A percentile compares a stretch with the other conserved stretches of the same genome.
These are phyloP conservation scores for Globisporangium echinulatum DNA, from an alignment of 352 stramenopile species.

Conservation along the genomic window DNA sequence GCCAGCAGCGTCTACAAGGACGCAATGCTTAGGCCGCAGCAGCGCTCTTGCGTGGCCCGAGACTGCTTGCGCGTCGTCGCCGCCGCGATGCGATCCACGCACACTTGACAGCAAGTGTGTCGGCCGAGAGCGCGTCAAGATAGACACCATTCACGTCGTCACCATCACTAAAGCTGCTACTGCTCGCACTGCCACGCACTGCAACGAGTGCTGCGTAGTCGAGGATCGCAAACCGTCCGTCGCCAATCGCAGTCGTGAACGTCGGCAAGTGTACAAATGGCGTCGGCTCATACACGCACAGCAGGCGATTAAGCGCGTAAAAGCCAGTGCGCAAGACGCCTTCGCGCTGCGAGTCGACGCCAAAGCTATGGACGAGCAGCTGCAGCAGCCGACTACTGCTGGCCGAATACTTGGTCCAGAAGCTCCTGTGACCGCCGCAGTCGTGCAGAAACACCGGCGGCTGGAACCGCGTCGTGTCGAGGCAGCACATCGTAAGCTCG, in stretches of 20 bases:
- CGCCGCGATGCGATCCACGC: conserved; percentile 18
- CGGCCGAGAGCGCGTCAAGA: conserved; percentile 13
- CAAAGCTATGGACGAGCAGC: conserved; percentile 49
- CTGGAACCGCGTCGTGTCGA: conserved; percentile 54
- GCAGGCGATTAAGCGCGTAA: conserved; percentile 56
- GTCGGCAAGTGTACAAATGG: conserved; percentile 6
- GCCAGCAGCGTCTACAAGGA: too few species aligned
- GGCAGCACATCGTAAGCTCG: conserved; percentile 41
- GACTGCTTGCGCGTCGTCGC: conserved; percentile 9
- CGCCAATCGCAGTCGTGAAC: conserved; percentile 11
- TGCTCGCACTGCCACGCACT: background rate
- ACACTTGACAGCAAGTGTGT: conserved; percentile 11
- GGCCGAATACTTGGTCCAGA: conserved; percentile 56
- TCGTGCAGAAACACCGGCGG: conserved; percentile 37
- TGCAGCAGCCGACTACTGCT: conserved; percentile 56
- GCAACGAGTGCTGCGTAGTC: conserved; percentile 5
- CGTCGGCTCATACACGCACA: conserved; percentile 30
- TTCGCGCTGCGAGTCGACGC: conserved; percentile 33
- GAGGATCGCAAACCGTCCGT: conserved; percentile 18
- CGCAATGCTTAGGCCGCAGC: conserved; percentile 4
- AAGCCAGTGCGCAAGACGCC: conserved; percentile 64
- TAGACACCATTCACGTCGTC: background rate
- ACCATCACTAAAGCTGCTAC: background rate
- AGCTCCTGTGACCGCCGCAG: conserved; percentile 42
- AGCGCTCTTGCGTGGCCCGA: conserved; percentile 11